These are phyloP conservation scores for Sporothrix globosa DNA, from an alignment of 2,329 filamentous ascomycete genomes.

Conservation along the genomic window DNA sequence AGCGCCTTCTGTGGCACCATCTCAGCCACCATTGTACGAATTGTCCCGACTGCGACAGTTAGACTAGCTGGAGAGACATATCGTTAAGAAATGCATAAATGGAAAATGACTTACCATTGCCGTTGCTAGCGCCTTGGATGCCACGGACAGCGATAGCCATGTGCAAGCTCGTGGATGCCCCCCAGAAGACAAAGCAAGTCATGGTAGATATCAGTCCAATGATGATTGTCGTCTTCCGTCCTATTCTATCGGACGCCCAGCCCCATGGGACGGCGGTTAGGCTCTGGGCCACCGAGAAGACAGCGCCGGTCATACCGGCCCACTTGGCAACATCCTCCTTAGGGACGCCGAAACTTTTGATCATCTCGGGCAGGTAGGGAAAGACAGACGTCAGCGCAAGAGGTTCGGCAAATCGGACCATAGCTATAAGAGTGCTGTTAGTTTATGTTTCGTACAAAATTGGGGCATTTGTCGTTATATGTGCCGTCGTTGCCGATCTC, in stretches of 20 bases:
- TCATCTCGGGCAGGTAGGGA: slow-evolving; percentile 77
- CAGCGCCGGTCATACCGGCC: slow-evolving; percentile 73
- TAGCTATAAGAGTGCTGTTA: slow-evolving; percentile 52
- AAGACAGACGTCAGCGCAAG: slow-evolving; percentile 72
- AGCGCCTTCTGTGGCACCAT: slow-evolving; percentile 85
- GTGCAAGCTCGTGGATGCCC: slow-evolving; percentile 74
- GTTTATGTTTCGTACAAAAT: no score
- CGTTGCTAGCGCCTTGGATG: slow-evolving; percentile 81
- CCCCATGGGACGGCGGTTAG: slow-evolving; percentile 75
- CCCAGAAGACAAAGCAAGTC: slow-evolving; percentile 78
- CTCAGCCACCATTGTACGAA: slow-evolving; percentile 89
- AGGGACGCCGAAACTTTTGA: slow-evolving; percentile 73
- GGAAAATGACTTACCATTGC: slow-evolving; percentile 63
- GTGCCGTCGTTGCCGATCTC: neutral
- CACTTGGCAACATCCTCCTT: slow-evolving; percentile 75
- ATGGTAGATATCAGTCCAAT: slow-evolving; percentile 76
- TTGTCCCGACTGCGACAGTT: slow-evolving; percentile 70
- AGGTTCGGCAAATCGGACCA: slow-evolving; percentile 79
- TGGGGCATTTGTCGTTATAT: neutral
- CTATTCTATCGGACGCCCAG: slow-evolving; percentile 73
- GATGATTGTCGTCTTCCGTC: slow-evolving; percentile 81
- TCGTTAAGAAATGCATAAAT: neutral
- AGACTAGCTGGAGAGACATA: neutral
- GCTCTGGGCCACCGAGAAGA: slow-evolving; percentile 74
- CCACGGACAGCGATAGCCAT: slow-evolving; percentile 80